Evolutionary conservation across 1,284 basidiomycete genomes (phyloP), one percentile per base, ranked within the genome.

Genomic region (Ganoderma boninense): DNA sequence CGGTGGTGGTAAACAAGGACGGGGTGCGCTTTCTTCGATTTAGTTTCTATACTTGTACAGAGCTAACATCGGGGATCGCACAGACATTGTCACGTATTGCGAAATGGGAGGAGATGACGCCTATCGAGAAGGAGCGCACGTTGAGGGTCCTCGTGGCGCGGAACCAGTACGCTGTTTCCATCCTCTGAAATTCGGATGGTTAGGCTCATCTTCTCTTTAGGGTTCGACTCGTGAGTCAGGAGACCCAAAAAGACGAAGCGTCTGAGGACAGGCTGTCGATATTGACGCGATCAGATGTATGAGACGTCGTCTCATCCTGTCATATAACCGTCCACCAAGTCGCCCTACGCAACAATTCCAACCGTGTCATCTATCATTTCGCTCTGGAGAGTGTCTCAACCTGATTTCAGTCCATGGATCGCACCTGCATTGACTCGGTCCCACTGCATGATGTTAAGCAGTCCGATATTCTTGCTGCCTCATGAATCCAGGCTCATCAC

Each of bases 1-100:
- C 88, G 0, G 82, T 89, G 78, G 85, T 90, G 13, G 85, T 90
- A 32, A 90, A 89, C 76, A 86, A 78, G 61, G 85, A 90, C 78
- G 87, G 88, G 68, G 87, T 89, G 77, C 62, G 83, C 78, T 14
- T 32, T 20, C 7, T 14, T 10, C n/a, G 18, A 6, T 42, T 6
- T 20, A 20, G 3, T 23, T 20, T 42, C 20, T 23, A 23, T 16
- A 43, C 40, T 40, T 40, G 6, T n/a, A 14, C 10, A 20, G 18
- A n/a, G 40, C 42, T 44, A 14, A 62, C 29, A 32, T 32, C 23
- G 16, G 10, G 8, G 35, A 38, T 4, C 8, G 2, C n/a, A 14
- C 70, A 89, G 87, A 88, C 87, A 0, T 75, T 87, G 40, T 88
- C 85, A 18, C 80, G 86, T 54, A 87, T 90, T 65, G 83, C 84